A percentile compares a stretch with the other conserved stretches of the same genome.
phyloP scores from a whole-genome alignment of 2,329 filamentous ascomycete species.

The Hypoxylon sp. region DNA sequence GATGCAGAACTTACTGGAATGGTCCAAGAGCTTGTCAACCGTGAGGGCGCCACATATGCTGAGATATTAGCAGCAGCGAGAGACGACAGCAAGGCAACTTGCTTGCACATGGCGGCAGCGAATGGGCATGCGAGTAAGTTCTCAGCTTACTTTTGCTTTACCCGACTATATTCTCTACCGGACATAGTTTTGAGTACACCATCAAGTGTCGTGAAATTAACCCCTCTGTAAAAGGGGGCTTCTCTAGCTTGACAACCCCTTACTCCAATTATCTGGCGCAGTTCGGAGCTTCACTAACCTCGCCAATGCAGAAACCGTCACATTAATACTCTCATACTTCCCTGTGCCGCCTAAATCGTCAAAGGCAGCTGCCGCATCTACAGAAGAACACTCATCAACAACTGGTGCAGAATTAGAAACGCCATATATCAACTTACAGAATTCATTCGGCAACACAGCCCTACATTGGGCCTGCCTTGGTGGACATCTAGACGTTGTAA shows the following conservation, averaged over 20 bases:
- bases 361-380: constrained; percentile 18
- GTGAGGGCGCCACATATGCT: constrained; percentile 72
- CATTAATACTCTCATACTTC: constrained; percentile 61
- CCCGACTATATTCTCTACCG: neutral
- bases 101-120: constrained; percentile 91
- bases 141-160: neutral
- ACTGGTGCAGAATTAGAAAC: constrained; percentile 54
- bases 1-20: constrained; percentile 74
- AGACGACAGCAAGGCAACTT: constrained; percentile 83
- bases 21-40: constrained; percentile 72
- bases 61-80: constrained; percentile 78
- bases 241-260: neutral
- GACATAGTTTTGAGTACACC: neutral
- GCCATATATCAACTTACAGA: constrained; percentile 76
- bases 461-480: constrained; percentile 96
- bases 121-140: constrained; percentile 87
- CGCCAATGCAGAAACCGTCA: constrained; percentile 59
- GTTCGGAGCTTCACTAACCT: constrained; percentile 7
- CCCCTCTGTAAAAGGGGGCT: constrained; percentile 5
- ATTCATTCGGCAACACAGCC: constrained; percentile 88
- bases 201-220: neutral
- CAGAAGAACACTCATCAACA: constrained; percentile 58
- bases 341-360: constrained; percentile 44
- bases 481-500: constrained; percentile 85
- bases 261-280: too few relatives aligned